Evolutionary conservation across 2,329 filamentous ascomycete genomes (phyloP).

Genomic region (Xylariomycetidae sp.): DNA sequence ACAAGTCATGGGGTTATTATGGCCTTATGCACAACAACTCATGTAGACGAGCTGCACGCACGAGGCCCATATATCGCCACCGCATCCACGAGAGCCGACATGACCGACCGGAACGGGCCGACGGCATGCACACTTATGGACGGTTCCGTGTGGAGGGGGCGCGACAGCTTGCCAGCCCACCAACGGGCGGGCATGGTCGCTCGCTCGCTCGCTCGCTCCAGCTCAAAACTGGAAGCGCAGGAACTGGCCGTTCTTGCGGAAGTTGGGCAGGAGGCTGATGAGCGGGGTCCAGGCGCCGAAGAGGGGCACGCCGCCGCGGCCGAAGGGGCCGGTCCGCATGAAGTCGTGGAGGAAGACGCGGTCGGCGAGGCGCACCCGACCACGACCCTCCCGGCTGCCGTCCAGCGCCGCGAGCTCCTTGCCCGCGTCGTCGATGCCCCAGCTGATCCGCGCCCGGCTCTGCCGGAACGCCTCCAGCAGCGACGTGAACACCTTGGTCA

Average conservation of each 20-base stretch:
- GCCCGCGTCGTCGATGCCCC: constrained; percentile 3
- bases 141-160: too few relatives aligned
- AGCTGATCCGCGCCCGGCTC: background rate
- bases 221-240: background rate
- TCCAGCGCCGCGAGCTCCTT: background rate
- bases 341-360: background rate
- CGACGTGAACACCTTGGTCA: constrained; percentile 4
- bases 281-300: background rate
- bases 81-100: too few relatives aligned
- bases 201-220: too few relatives aligned
- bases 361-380: background rate
- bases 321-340: background rate
- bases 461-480: constrained; percentile 1
- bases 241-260: background rate
- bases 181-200: too few relatives aligned
- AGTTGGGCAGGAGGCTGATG: constrained; percentile 1
- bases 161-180: too few relatives aligned
- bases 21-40: too few relatives aligned
- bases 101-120: too few relatives aligned
- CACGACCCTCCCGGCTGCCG: too few relatives aligned
- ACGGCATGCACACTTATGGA: too few relatives aligned
- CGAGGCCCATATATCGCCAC: too few relatives aligned
- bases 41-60: too few relatives aligned
- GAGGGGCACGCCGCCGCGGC: background rate
- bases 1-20: too few relatives aligned